Percentiles rank a stretch among this genome's conserved stretches.
phyloP scores from a whole-genome alignment of 2,329 filamentous ascomycete species.

The Penicillium italicum region DNA sequence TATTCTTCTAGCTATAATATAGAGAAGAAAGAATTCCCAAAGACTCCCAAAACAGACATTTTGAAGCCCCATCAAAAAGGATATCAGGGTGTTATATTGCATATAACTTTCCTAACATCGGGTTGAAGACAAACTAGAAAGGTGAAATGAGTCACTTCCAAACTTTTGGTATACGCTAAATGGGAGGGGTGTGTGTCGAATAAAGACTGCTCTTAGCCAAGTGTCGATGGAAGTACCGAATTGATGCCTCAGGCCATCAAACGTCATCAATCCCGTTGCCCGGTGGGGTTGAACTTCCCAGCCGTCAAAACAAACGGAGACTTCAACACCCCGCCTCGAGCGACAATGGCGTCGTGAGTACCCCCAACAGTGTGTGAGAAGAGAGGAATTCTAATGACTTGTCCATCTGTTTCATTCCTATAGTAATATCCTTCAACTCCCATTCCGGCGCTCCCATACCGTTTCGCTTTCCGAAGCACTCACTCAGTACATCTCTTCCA shows the following conservation, averaged over 20 bases:
- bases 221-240: background rate
- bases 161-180: background rate
- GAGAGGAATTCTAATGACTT: background rate
- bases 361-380: background rate
- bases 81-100: no score
- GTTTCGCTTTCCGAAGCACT: constrained; percentile 78
- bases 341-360: constrained; percentile 38
- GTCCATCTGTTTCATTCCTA: background rate
- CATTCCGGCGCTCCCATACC: constrained; percentile 80
- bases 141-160: background rate
- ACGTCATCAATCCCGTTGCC: constrained; percentile 33
- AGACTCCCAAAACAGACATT: no score
- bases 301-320: constrained; percentile 30
- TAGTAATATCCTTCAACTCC: constrained; percentile 63
- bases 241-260: constrained; percentile 25
- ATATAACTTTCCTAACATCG: no score
- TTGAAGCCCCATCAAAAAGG: no score
- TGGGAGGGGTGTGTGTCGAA: background rate
- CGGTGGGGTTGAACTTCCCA: constrained; percentile 27
- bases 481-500: constrained; percentile 90
- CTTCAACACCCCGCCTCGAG: constrained; percentile 10
- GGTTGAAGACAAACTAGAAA: no score
- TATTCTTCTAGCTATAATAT: no score
- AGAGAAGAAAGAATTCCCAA: no score
- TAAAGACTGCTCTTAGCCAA: background rate